phyloP scores from a whole-genome alignment of 179 eudicot genomes.

The Corrigiola litoralis region DNA sequence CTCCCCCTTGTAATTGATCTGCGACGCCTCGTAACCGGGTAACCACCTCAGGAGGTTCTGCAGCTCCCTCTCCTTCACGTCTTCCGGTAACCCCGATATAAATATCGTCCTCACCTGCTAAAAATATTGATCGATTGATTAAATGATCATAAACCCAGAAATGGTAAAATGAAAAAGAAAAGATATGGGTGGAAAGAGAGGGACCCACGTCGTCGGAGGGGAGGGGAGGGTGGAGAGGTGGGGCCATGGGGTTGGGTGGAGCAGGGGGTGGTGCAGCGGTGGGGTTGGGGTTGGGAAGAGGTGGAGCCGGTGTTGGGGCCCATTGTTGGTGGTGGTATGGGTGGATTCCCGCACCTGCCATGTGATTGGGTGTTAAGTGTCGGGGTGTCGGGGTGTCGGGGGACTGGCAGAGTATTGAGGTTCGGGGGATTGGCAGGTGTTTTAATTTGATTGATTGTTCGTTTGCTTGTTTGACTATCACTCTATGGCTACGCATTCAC shows the following conservation, averaged over 20 bases:
- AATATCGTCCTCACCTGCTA: conserved; percentile 74
- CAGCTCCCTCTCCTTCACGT: conserved; percentile 89
- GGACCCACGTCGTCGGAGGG: conserved; percentile 32
- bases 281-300: conserved; percentile 30
- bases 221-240: conserved; percentile 33
- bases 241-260: conserved; percentile 16
- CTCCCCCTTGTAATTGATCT: conserved; percentile 84
- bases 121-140: background rate
- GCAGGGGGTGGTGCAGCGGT: conserved; percentile 30
- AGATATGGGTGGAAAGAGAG: background rate
- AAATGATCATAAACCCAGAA: background rate
- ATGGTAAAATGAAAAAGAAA: background rate
- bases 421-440: too few relatives aligned
- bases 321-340: conserved; percentile 67
- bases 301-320: conserved; percentile 37
- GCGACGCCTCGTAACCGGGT: conserved; percentile 96
- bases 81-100: conserved; percentile 83
- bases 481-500: too few relatives aligned
- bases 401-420: too few relatives aligned
- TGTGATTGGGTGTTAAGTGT: too few relatives aligned
- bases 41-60: conserved; percentile 83
- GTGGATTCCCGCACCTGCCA: conserved; percentile 74
- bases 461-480: too few relatives aligned
- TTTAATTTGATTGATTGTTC: too few relatives aligned
- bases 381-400: too few relatives aligned